These are phyloP conservation scores for Phylloporus scabripes DNA, from an alignment of 768 basidiomycete genomes.

Conservation along the genomic window DNA sequence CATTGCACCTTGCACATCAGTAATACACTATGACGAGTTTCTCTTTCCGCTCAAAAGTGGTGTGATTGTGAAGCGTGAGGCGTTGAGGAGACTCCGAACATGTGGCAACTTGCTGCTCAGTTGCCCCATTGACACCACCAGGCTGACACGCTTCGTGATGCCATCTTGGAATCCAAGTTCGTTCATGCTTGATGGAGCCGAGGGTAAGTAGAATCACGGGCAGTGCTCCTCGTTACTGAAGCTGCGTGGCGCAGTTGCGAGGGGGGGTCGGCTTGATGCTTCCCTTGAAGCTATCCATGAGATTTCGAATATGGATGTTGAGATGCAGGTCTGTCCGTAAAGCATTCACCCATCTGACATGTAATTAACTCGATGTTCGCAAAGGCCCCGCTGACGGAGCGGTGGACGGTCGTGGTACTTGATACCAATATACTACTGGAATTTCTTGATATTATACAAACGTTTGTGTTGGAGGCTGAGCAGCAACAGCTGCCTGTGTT, in stretches of 20 bases:
- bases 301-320: constrained; percentile 61
- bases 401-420: constrained; percentile 49
- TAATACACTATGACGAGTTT: constrained; percentile 15
- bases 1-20: constrained; percentile 12
- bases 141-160: neutral
- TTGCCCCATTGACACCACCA: neutral
- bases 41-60: neutral
- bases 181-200: neutral
- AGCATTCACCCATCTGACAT: neutral
- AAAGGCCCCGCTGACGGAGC: constrained; percentile 41
- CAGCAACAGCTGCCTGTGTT: constrained; percentile 43
- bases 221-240: neutral
- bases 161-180: neutral
- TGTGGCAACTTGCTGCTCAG: no score
- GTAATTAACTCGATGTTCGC: neutral
- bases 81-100: no score
- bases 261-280: constrained; percentile 19
- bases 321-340: constrained; percentile 56
- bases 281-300: constrained; percentile 50
- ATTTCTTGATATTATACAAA: constrained; percentile 56
- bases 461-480: constrained; percentile 61
- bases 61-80: neutral
- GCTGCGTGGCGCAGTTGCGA: constrained; percentile 5
- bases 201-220: constrained; percentile 8
- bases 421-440: constrained; percentile 79